A percentile compares a stretch with the other conserved stretches of the same genome.
Conservation (phyloP, 2,329 filamentous ascomycete species). For the Talaromyces verruculosus region DNA sequence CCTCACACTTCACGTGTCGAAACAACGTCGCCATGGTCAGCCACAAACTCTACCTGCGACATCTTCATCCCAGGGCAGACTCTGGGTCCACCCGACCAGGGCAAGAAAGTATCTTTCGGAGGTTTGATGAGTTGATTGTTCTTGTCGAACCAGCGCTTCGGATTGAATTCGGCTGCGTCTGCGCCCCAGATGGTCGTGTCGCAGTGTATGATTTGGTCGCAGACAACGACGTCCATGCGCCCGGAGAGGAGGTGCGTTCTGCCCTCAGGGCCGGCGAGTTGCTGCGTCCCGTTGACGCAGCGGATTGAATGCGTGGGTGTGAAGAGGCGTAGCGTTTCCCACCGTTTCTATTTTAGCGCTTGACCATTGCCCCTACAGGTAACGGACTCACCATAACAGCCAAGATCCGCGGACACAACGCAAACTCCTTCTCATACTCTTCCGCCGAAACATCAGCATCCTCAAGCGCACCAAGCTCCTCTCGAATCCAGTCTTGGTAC, state of each 20-base stretch:
- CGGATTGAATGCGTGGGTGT: slow-evolving; percentile 42
- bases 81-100: slow-evolving; percentile 10
- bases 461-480: slow-evolving; percentile 48
- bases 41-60: slow-evolving; percentile 57
- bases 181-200: slow-evolving; percentile 50
- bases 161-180: slow-evolving; percentile 51
- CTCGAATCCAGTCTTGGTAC: slow-evolving; percentile 54
- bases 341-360: slow-evolving; percentile 21
- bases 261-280: slow-evolving; percentile 28
- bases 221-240: slow-evolving; percentile 36
- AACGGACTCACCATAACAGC: slow-evolving; percentile 48
- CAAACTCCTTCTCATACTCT: slow-evolving; percentile 48
- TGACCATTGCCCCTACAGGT: not conserved
- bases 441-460: slow-evolving; percentile 28
- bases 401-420: slow-evolving; percentile 45
- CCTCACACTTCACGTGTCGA: slow-evolving; percentile 29
- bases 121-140: slow-evolving; percentile 13
- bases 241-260: slow-evolving; percentile 34
- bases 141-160: slow-evolving; percentile 48
- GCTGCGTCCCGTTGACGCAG: slow-evolving; percentile 31
- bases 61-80: slow-evolving; percentile 33
- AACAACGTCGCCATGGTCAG: slow-evolving; percentile 47
- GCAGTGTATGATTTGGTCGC: slow-evolving; percentile 46
- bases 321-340: slow-evolving; percentile 48
- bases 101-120: slow-evolving; percentile 11